Percentiles rank a stretch among this genome's conserved stretches.
These are phyloP conservation scores for Rubia tinctorum DNA, from an alignment of 305 asterid species.

Conservation along the genomic window DNA sequence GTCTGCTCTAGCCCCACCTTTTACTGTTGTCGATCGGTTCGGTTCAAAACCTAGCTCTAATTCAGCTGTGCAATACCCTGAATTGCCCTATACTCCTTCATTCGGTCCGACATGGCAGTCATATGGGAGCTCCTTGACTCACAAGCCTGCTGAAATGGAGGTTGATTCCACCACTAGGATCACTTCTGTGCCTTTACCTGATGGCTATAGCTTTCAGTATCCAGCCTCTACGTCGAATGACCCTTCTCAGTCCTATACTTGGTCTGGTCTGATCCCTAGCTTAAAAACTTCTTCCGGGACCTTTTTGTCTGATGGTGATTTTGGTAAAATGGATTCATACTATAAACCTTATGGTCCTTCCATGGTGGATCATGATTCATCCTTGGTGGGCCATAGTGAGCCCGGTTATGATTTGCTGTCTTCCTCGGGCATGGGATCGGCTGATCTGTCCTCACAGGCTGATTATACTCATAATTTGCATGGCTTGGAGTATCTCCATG, in stretches of 20 bases:
- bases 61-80: constrained; percentile 43
- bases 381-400: constrained; percentile 32
- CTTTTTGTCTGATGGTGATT: constrained; percentile 39
- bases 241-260: constrained; percentile 25
- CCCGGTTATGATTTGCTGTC: constrained; percentile 36
- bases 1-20: constrained; percentile 91
- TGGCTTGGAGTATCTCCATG: constrained; percentile 57
- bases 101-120: constrained; percentile 46
- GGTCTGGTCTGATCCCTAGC: constrained; percentile 38
- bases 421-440: constrained; percentile 32
- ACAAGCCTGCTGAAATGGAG: constrained; percentile 34
- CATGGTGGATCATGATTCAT: constrained; percentile 31
- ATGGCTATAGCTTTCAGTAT: constrained; percentile 32
- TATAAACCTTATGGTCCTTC: constrained; percentile 45
- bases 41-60: constrained; percentile 49
- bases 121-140: constrained; percentile 41
- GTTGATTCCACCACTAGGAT: constrained; percentile 36
- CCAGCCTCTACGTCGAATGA: constrained; percentile 33
- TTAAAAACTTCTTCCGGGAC: constrained; percentile 21
- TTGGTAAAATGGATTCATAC: constrained; percentile 41
- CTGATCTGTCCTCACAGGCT: constrained; percentile 36
- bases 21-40: constrained; percentile 76
- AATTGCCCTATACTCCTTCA: constrained; percentile 37
- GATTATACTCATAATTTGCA: constrained; percentile 53
- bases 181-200: constrained; percentile 29